Base-by-base conservation (phyloP, 306 rosid genomes). In the Leucaena leucocephala region DNA sequence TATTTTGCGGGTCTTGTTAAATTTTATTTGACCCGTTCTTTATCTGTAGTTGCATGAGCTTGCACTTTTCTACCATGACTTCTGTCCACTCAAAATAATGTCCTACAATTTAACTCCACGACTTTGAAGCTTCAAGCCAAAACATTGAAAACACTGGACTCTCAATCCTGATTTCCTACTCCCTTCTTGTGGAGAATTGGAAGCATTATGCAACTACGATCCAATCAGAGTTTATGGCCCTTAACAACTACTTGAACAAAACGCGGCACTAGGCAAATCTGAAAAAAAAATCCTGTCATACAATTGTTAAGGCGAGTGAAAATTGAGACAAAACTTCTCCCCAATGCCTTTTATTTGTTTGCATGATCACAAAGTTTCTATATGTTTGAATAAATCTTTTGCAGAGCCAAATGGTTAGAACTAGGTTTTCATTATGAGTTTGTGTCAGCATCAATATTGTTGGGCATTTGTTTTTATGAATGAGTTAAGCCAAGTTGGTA, bases 161-260 rank as follows among this genome's bases (percentile, higher is more conserved):
- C n/a, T 39, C 72, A 19, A 19, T 68, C 52, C 72, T 68, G 72
- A 66, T 38, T 66, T 66, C 17, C 33, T 27, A n/a, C 19, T 66
- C 34, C 48, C 48, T 38, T 65, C 45, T 65, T 65, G 48, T 38
- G 19, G 48, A 65, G 71, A 65, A 65, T 40, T 39, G 27, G 71
- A 65, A 65, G 8, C 15, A 39, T 65, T n/a, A 39, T 5, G 48
- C 14, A 39, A 39, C 33, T 39, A 39, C 33, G 19, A 65, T 17
- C 15, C 14, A 66, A 16, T 39, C 48, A 39, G 48, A 66, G 49
- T 66, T 66, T 34, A 34, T 62, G 43, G 43, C 68, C 68, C 7
- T 34, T 34, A 8, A 62, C 16, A 62, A 16, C 14, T 39, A 17
- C 71, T 39, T 39, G 19, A 38, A 39, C 8, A 39, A 66, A 17